Evolutionary conservation across 306 rosid genomes (phyloP).

Genomic region (Dryas alaskensis): DNA sequence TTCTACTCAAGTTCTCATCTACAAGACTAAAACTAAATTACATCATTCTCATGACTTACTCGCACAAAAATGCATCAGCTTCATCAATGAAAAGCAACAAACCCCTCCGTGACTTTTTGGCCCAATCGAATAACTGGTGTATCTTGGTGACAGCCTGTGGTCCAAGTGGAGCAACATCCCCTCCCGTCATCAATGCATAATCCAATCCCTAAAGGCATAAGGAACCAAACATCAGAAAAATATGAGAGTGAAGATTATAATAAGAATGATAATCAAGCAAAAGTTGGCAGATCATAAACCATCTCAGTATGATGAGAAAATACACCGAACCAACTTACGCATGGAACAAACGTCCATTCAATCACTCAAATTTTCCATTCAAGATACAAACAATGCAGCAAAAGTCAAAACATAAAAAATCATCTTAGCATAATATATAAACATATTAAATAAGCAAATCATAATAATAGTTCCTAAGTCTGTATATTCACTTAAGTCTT

Average conservation of each 20-base stretch:
- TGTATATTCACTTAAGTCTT: not conserved
- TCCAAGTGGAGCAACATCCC: slow-evolving; percentile 97
- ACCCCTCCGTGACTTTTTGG: slow-evolving; percentile 82
- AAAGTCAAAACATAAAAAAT: not conserved
- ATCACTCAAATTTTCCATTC: not conserved
- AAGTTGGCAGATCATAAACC: not conserved
- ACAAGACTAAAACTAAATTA: not conserved
- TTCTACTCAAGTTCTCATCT: not conserved
- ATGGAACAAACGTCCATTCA: not conserved
- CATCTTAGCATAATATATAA: not conserved
- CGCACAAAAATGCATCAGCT: slow-evolving; percentile 99
- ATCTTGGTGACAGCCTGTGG: slow-evolving; percentile 97
- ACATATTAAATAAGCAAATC: not conserved
- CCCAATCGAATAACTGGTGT: slow-evolving; percentile 95
- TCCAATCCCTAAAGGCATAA: slow-evolving; percentile 64
- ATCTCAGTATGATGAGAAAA: not conserved
- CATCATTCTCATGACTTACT: slow-evolving; percentile 48
- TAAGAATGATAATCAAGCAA: not conserved
- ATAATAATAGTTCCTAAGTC: not conserved
- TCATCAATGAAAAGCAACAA: slow-evolving; percentile 94
- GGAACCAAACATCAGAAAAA: slow-evolving; percentile 10
- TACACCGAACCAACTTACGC: not conserved
- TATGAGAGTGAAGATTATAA: not conserved
- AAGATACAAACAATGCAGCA: not conserved
- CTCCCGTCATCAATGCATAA: slow-evolving; percentile 99